A percentile compares a stretch with the other conserved stretches of the same genome.
These are phyloP conservation scores for Sisymbrium altissimum DNA, from an alignment of 345 rosid species.

Conservation along the genomic window DNA sequence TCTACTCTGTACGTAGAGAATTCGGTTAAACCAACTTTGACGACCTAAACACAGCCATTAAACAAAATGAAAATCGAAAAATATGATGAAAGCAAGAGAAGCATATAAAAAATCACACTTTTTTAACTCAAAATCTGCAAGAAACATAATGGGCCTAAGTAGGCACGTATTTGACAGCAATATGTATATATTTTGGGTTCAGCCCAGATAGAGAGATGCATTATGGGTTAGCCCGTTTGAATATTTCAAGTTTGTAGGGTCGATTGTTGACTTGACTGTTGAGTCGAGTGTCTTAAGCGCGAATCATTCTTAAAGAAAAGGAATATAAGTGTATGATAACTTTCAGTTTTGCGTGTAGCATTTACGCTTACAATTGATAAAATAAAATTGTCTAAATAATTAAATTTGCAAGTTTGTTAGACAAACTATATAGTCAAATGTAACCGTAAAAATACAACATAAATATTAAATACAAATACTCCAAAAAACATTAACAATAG, in stretches of 20 bases:
- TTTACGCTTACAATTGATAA: not conserved
- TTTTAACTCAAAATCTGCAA: not conserved
- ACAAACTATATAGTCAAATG: too few species aligned
- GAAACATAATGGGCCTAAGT: not conserved
- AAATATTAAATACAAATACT: too few species aligned
- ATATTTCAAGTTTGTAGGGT: too few species aligned
- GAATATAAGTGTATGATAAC: too few species aligned
- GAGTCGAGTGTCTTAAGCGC: not conserved
- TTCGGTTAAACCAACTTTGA: not conserved
- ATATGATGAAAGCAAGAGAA: not conserved
- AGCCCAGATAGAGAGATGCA: not conserved
- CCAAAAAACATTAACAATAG: not conserved
- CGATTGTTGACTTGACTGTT: not conserved
- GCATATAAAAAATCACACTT: not conserved
- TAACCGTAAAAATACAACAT: not conserved
- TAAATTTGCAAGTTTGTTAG: not conserved
- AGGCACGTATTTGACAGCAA: not conserved
- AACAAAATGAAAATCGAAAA: not conserved
- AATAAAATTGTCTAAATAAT: too few species aligned
- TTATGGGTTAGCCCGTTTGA: not conserved
- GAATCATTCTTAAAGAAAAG: too few species aligned
- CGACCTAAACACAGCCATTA: not conserved
- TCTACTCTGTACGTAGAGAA: not conserved
- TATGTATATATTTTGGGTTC: not conserved
- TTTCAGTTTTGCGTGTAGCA: not conserved